Percentiles rank a stretch among this genome's conserved stretches.
These are phyloP conservation scores for Ilyonectria sp. DNA, from an alignment of 2,329 filamentous ascomycete species.

Conservation along the genomic window DNA sequence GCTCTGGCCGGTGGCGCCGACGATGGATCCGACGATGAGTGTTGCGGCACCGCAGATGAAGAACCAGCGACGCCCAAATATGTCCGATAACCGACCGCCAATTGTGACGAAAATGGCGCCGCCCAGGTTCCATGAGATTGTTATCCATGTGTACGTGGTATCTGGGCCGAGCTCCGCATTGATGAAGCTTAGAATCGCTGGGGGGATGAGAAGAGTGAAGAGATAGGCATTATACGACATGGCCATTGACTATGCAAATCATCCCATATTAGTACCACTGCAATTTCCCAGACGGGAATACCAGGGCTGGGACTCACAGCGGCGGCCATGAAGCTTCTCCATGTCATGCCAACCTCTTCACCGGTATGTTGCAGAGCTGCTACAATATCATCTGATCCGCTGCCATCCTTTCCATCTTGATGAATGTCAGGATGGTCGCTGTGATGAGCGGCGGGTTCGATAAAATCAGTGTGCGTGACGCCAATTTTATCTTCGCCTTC, in stretches of 20 bases:
- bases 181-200: conserved; percentile 52
- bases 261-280: not conserved
- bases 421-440: not conserved
- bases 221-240: conserved; percentile 50
- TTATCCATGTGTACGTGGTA: conserved; percentile 54
- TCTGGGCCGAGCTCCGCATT: conserved; percentile 54
- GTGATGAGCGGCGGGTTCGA: not conserved
- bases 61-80: conserved; percentile 58
- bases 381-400: conserved; percentile 19
- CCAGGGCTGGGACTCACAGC: conserved; percentile 9
- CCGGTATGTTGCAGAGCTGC: conserved; percentile 26
- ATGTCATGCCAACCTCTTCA: conserved; percentile 31
- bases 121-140: conserved; percentile 51
- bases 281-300: not conserved
- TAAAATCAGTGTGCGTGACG: conserved; percentile 21
- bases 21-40: conserved; percentile 54
- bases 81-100: conserved; percentile 55
- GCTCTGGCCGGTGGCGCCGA: conserved; percentile 56
- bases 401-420: not conserved
- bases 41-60: conserved; percentile 53
- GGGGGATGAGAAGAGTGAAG: conserved; percentile 54
- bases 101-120: conserved; percentile 54
- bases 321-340: conserved; percentile 30
- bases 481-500: conserved; percentile 18
- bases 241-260: conserved; percentile 15